phyloP scores from a whole-genome alignment of 1,284 basidiomycete genomes.

The Cystobasidiaceae sp. region DNA sequence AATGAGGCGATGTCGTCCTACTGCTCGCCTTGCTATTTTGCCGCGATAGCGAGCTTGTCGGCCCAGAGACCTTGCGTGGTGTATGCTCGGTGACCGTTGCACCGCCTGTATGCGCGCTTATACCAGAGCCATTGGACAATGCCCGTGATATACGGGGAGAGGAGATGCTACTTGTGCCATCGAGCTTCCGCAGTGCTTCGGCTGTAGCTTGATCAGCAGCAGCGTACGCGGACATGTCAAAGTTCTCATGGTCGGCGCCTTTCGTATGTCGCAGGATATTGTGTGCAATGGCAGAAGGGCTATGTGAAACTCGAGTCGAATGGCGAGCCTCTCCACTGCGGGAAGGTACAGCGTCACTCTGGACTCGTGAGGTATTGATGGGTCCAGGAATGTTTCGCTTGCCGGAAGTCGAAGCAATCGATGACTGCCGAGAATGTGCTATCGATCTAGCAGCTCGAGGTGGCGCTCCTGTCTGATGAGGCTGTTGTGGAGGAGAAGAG shows the following conservation, averaged over 20 bases:
- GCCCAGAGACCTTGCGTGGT: conserved; percentile 65
- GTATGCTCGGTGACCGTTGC: conserved; percentile 56
- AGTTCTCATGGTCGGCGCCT: conserved; percentile 44
- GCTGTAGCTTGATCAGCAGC: conserved; percentile 79
- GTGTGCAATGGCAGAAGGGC: conserved; percentile 38
- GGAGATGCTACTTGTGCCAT: conserved; percentile 64
- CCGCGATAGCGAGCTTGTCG: conserved; percentile 59
- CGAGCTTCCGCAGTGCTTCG: conserved; percentile 85
- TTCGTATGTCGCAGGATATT: conserved; percentile 43
- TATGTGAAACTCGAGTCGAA: no score
- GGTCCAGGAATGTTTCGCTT: not conserved
- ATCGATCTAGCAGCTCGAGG: conserved; percentile 46
- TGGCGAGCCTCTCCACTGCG: no score
- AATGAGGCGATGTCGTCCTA: conserved; percentile 10
- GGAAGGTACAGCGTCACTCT: no score
- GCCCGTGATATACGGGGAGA: conserved; percentile 36
- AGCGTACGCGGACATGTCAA: conserved; percentile 69
- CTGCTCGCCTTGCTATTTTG: conserved; percentile 55
- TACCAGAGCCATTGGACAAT: conserved; percentile 46
- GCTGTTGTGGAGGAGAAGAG: conserved; percentile 39
- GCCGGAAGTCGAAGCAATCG: conserved; percentile 31
- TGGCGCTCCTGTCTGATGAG: no score
- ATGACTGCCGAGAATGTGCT: conserved; percentile 39
- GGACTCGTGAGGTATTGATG: conserved; percentile 32
- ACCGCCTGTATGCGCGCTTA: conserved; percentile 4